Evolutionary conservation across 2,329 filamentous ascomycete genomes (phyloP), one percentile per base, ranked within the genome.

Genomic region (Dactylellina parvicollis): DNA sequence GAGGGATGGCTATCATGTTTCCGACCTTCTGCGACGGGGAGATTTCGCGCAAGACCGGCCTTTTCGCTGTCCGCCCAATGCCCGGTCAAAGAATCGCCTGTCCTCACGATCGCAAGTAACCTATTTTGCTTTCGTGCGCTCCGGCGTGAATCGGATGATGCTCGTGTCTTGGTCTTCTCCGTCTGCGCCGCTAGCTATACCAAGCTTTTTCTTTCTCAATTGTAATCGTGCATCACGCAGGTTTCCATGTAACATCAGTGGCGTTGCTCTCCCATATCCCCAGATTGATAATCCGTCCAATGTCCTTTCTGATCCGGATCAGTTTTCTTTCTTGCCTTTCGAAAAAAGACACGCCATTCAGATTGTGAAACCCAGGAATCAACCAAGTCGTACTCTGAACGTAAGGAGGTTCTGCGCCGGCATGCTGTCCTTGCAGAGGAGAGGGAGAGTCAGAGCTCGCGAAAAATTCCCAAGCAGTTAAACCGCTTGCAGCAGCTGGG

Each of bases 111-210:
- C 16, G 40, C 12, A 5, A 24, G 47, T 28, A 54, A 10, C 28
- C 34, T 9, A 54, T 38, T 22, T 4, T 20, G 24, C 10, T 10
- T 16, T 20, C 16, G 28, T 12, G 8, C 32, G 2, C n/a, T 32
- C 49, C 49, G 49, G 47, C 47, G 47, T 32, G 47, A 50, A 32
- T 50, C 47, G 47, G 49, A 38, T 24, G 14, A 24, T 54, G 32
- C 20, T 52, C 10, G 34, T 38, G n/a, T n/a, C n/a, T n/a, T n/a
- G n/a, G n/a, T n/a, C n/a, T n/a, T n/a, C n/a, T 49, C 30, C 12
- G 24, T n/a, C 22, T 49, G 14, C 22, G 30, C 44, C 44, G 22
- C 44, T 20, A 28, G 18, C 16, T 26, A 36, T 38, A 36, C 49
- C 49, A 54, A 54, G 49, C 49, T 54, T 54, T 54, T 50, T 34